Percentiles rank a stretch among this genome's conserved stretches.
phyloP scores from a whole-genome alignment of 1,284 basidiomycete species.

The Bjerkandera adusta region DNA sequence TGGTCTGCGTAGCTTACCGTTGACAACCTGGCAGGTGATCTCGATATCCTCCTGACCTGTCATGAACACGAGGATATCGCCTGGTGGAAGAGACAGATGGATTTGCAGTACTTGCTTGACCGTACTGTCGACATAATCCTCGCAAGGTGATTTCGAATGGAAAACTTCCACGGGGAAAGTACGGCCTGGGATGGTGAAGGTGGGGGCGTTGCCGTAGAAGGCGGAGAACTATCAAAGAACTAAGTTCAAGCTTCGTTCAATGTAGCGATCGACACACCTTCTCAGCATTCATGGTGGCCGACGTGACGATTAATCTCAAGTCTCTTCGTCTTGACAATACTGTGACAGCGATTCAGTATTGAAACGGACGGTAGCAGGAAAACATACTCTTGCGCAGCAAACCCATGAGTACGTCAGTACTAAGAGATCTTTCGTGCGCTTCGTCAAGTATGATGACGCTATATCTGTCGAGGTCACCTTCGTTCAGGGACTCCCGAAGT shows the following conservation, averaged over 20 bases:
- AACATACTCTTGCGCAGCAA: slow-evolving; percentile 84
- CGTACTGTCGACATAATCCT: slow-evolving; percentile 97
- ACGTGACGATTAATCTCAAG: slow-evolving; percentile 95
- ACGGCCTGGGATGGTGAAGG: slow-evolving; percentile 95
- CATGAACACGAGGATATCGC: slow-evolving; percentile 99
- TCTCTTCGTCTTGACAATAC: slow-evolving; percentile 90
- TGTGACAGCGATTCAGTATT: slow-evolving; percentile 31
- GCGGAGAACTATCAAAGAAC: slow-evolving; percentile 68
- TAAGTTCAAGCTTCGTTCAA: slow-evolving; percentile 5
- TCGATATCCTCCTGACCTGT: slow-evolving; percentile 99
- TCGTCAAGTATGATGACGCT: slow-evolving; percentile 96
- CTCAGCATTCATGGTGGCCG: slow-evolving; percentile 98
- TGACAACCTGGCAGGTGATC: slow-evolving; percentile 87
- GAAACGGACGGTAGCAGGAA: slow-evolving; percentile 1
- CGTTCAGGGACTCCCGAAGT: slow-evolving; percentile 92
- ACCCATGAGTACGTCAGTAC: slow-evolving; percentile 97
- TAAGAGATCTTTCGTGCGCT: slow-evolving; percentile 94
- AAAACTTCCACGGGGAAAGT: slow-evolving; percentile 98
- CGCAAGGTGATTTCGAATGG: slow-evolving; percentile 96
- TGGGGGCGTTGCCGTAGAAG: slow-evolving; percentile 95
- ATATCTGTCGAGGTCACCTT: slow-evolving; percentile 93
- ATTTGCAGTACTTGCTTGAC: slow-evolving; percentile 98
- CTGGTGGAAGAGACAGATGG: slow-evolving; percentile 90
- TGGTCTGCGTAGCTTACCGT: slow-evolving; percentile 53
- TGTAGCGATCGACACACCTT: slow-evolving; percentile 55